Evolutionary conservation across 768 basidiomycete genomes (phyloP), one percentile per base, ranked within the genome.

Genomic region (Mycena pura): DNA sequence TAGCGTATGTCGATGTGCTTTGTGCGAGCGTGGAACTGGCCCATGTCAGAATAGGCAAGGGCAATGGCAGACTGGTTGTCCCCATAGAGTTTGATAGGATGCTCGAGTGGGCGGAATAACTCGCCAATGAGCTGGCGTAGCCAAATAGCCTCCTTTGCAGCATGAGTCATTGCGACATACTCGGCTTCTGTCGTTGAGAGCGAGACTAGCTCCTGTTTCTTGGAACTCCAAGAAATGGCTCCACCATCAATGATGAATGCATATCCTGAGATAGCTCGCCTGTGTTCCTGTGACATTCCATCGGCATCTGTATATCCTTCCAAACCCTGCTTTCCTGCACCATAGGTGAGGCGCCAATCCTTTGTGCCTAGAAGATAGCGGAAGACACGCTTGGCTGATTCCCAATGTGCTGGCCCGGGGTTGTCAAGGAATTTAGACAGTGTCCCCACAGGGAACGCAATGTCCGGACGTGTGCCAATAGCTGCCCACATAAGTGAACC

Each of bases 331-430:
- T 34, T 27, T 6, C 32, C 32, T 10, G 8, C 19, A 34, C 54
- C 54, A 17, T 36, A 56, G 1, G 54, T 56, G 17, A 56, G 44
- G 17, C 32, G 32, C 43, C 13, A 46, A 45, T 56, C 43, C 31
- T 34, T 38, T 14, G 53, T 55, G 43, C 43, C 53, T 15, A 24
- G 19, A 14, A 55, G 41, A 27, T 55, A 55, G 43, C 54, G 54
- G 19, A 56, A 36, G 19, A 56, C 43, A 11, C 43, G 45, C 19
- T 57, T 57, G 2, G 28, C 32, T 11, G 55, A 44, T 6, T 57
- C 55, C 55, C 55, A 57, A 24, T 57, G 55, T n/a, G 55, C 55
- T 9, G 45, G 32, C 17, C 45, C 55, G 19, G 55, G 55, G 45
- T 57, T 57, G 25, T 38, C 27, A 13, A 39, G 28, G 27, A 38